Evolutionary conservation across 768 basidiomycete species (phyloP), one percentile per base, ranked within the genome.

Genomic region (Suillus paluster): DNA sequence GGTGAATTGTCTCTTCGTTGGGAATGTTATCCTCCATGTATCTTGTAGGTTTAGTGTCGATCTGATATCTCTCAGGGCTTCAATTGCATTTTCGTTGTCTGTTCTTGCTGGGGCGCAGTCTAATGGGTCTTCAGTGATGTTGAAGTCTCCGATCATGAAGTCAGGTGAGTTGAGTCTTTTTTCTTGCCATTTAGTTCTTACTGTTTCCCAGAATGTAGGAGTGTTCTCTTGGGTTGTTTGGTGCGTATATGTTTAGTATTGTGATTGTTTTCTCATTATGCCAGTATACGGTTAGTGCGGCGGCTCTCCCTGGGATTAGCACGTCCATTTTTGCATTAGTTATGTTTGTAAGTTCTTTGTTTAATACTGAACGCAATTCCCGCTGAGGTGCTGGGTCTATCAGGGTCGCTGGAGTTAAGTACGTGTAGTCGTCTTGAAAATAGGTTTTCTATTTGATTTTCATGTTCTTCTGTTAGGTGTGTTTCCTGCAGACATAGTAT

Each of bases 321-420:
- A 33, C 27, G 14, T 19, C 33, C 12, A 11, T 30, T 34, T 30
- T 60, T 33, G 1, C 19, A 27, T 19, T 64, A 30, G 27, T 62
- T 52, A 11, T 54, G 44, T 64, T 60, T 2, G 60, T 57, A 8
- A 64, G 41, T 30, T 65, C 57, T 19, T 33, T 60, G 54, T 71
- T 71, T 4, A 71, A 48, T 12, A 67, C 57, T n/a, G 41, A 69
- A 59, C 8, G 70, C 66, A 1, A 69, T 65, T 44, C 68, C 70
- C 0, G 61, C 62, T 5, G 66, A 56, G n/a, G 19, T 61, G 15
- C 59, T 55, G 1, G 62, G 62, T 1, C 46, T 12, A 0, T 6
- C 36, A 1, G 59, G 62, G 45, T 67, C 41, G 0, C 52, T 21
- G 0, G 70, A 68, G 63, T 61, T 60, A 6, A 30, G 30, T 30